Evolutionary conservation across 371 early-diverging fungal species (phyloP), one percentile per base, ranked within the genome.

Genomic region (Parasitella parasitica): DNA sequence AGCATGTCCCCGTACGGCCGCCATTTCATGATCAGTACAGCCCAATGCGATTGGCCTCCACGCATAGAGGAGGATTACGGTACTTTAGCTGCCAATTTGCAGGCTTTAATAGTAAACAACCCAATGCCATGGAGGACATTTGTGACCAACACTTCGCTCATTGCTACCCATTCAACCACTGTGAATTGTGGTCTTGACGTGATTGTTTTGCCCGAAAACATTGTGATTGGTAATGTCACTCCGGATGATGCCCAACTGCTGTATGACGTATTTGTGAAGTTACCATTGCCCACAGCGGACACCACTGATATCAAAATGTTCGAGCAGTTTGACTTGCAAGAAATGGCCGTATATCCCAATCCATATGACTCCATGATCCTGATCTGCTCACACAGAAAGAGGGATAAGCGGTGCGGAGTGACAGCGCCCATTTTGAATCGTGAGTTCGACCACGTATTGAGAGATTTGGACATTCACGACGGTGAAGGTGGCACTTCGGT

Each of bases 381-480:
- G 63, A 89, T 93, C 27, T 93, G 94, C 68, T 88, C 89, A 7
- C 94, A 93, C 72, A 80, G 81, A 57, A 84, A 84, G 55, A 79
- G 94, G 43, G 94, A 93, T 67, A 91, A 91, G 75, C 83, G 91
- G 2, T 93, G 94, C 66, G 91, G 92, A 27, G 81, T 90, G 13
- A 83, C 89, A 0, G 94, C 90, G 0, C 90, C 91, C 2, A 73
- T 91, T 53, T 75, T 93, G 35, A 75, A 81, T 12, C 75, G 86
- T 12, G 90, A 91, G 66, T 90, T 93, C 66, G 77, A 81, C 20
- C 75, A 80, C 12, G 77, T 83, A 18, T 59, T 87, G 35, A 71
- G 82, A 32, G 85, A 87, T 52, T 76, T 82, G 61, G 88, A 86
- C 27, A 72, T 91, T 22, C 75, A 73, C 61, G 77, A 76, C 52